phyloP scores from a whole-genome alignment of 2,329 filamentous ascomycete genomes.

The Neonectria magnoliae region DNA sequence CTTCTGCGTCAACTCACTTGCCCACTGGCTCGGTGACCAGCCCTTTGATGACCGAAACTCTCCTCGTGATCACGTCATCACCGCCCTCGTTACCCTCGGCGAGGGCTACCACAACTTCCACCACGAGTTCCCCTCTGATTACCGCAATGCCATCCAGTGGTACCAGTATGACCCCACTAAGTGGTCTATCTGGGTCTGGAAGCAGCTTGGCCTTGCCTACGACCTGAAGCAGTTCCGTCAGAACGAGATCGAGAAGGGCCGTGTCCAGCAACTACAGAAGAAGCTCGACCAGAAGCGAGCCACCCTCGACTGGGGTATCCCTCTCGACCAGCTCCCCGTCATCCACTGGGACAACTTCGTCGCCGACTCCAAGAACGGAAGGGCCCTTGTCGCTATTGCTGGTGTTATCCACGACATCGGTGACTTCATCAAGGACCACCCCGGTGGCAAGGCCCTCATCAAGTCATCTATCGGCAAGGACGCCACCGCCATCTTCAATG shows the following conservation, averaged over 20 bases:
- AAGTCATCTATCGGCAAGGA: constrained; percentile 85
- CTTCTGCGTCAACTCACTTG: constrained; percentile 92
- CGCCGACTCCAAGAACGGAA: constrained; percentile 78
- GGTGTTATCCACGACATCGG: constrained; percentile 88
- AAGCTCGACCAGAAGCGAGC: constrained; percentile 89
- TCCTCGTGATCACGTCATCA: constrained; percentile 87
- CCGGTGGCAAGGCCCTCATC: constrained; percentile 91
- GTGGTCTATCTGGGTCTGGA: constrained; percentile 87
- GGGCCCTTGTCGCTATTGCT: constrained; percentile 79
- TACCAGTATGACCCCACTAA: constrained; percentile 93
- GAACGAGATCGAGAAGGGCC: constrained; percentile 94
- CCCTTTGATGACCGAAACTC: constrained; percentile 94
- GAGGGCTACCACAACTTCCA: constrained; percentile 97
- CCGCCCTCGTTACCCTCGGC: constrained; percentile 84
- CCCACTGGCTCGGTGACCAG: constrained; percentile 92
- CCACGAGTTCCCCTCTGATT: constrained; percentile 93
- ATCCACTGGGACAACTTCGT: constrained; percentile 90
- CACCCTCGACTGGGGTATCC: constrained; percentile 85
- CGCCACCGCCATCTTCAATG: constrained; percentile 90
- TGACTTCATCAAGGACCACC: constrained; percentile 88
- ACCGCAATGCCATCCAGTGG: constrained; percentile 92
- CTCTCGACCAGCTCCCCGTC: constrained; percentile 85
- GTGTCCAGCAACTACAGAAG: constrained; percentile 89
- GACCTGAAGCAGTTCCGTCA: constrained; percentile 90
- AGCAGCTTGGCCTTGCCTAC: constrained; percentile 83